These are phyloP conservation scores for Penicillium pulvis DNA, from an alignment of 495 filamentous ascomycete genomes.

Conservation along the genomic window DNA sequence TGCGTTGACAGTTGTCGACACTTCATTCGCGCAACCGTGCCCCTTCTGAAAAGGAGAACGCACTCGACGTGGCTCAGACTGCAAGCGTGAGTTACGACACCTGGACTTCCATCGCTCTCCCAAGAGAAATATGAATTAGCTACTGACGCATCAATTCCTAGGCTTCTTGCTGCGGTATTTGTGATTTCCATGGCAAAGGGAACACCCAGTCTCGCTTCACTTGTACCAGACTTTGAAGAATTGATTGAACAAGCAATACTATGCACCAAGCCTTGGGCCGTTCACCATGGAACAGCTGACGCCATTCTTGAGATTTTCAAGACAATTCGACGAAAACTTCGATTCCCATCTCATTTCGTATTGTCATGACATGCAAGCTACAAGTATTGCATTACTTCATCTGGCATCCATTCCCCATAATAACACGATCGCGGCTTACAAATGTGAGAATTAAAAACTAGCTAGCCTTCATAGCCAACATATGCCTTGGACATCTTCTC, in stretches of 20 bases:
- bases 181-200: constrained; percentile 21
- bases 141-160: background rate
- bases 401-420: background rate
- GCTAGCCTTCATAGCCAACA: constrained; percentile 17
- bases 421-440: background rate
- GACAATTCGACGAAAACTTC: constrained; percentile 22
- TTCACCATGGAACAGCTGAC: constrained; percentile 18
- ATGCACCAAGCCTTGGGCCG: constrained; percentile 18
- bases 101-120: too few species aligned
- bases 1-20: constrained; percentile 25
- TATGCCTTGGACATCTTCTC: constrained; percentile 22
- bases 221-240: constrained; percentile 23
- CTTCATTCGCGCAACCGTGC: constrained; percentile 12
- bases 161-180: constrained; percentile 22
- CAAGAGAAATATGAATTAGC: background rate
- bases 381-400: background rate
- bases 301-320: constrained; percentile 22
- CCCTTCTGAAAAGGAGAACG: constrained; percentile 17
- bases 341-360: constrained; percentile 4
- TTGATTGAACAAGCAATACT: constrained; percentile 15
- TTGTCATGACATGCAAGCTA: background rate
- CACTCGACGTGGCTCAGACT: constrained; percentile 21
- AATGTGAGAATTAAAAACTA: background rate
- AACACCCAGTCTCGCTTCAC: constrained; percentile 16
- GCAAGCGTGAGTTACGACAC: constrained; percentile 18